Base-by-base conservation (phyloP, 78 protist species). In the Cavenderia fasciculata region DNA sequence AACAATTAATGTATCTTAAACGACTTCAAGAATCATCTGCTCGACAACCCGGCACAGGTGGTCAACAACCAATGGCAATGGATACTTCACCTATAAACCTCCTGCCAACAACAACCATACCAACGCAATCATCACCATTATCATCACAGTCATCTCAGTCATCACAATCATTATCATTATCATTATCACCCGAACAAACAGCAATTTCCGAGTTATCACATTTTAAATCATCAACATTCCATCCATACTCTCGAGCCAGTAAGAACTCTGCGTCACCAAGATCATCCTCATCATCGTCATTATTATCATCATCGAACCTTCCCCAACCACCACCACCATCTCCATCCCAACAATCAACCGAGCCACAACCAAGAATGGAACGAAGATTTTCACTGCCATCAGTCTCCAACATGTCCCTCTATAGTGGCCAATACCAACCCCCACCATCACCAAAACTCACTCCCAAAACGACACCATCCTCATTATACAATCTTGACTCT, bases 351-450 rank as follows among this genome's bases (percentile, higher is more conserved):
- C 49, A 44, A 10, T 36, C 63, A 10, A 4, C 63, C 4, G 63
- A 57, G 34, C 79, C 36, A 74, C 14, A 27, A 7, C 41, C 41
- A 5, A 61, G 74, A 49, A 74, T 36, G 2, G 87, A 77, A 41
- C 61, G 87, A 63, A 46, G 87, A 63, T 25, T 36, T 6, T 73
- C 82, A 21, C 44, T 73, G 2, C 68, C 68, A 51, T 54, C 23
- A 54, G 82, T 54, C 61, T 18, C 14, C 16, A 54, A 5, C 61
- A 66, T 66, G 51, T 27, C 54, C 34, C 11, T 66, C 7, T 18
- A 51, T 66, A 43, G 19, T 66, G 38, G 6, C 23, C 54, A n/a
- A 21, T 38, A 43, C 8, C 36, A 59, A n/a, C 5, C 41, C 5
- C 33, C n/a, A 3, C 63, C 63, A 57, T 19, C 11, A 52, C 63